Conservation (phyloP, 331 rosid genomes). For the Acacia concinna region DNA sequence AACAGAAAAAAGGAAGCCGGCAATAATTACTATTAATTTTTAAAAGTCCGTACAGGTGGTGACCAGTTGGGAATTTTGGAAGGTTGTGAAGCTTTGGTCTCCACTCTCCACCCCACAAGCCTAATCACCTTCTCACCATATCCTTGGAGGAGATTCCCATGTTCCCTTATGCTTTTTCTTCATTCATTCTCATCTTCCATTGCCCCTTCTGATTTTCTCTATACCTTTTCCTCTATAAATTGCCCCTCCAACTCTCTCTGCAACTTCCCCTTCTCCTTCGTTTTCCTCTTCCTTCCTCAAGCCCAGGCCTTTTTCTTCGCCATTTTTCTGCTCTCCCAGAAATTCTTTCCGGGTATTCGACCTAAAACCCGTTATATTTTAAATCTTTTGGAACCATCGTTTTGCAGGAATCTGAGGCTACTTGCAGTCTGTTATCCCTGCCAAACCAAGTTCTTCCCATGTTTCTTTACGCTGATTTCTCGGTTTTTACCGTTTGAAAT, state of each 20-base stretch:
- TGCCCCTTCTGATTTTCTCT: not conserved
- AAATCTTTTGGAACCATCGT: not conserved
- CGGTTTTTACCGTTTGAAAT: constrained; percentile 42
- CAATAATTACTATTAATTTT: not conserved
- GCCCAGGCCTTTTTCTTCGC: constrained; percentile 9
- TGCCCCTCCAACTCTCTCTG: constrained; percentile 31
- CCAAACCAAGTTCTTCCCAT: not conserved
- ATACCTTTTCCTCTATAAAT: constrained; percentile 47
- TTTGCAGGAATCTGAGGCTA: constrained; percentile 19
- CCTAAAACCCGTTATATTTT: not conserved
- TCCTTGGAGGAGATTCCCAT: constrained; percentile 51
- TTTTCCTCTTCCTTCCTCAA: not conserved
- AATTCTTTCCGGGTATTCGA: not conserved
- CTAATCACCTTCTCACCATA: constrained; percentile 36
- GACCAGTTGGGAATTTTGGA: constrained; percentile 48
- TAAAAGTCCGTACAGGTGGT: not conserved
- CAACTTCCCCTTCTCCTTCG: constrained; percentile 55
- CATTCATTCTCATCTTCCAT: not conserved
- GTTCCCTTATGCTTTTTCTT: not conserved
- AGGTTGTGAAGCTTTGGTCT: constrained; percentile 24
- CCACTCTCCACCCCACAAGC: constrained; percentile 33
- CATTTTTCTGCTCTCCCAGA: not conserved
- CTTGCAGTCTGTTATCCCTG: not conserved
- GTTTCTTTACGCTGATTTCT: constrained; percentile 37
- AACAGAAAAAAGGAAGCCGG: not conserved